Conservation (phyloP, 495 filamentous ascomycete species). For the Penicillium pulvis region DNA sequence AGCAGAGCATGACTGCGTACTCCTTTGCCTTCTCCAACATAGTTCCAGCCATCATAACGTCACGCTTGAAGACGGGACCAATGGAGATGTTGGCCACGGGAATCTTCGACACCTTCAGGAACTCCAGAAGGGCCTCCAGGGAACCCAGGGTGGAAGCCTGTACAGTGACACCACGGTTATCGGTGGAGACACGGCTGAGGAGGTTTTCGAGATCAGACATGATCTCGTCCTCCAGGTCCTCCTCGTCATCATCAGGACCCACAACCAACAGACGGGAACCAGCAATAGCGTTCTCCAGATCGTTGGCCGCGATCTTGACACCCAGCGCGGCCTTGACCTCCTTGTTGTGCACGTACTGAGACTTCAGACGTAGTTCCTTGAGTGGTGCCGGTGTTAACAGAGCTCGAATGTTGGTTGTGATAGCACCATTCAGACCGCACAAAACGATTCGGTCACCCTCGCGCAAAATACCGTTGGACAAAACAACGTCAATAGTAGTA, state of each 20-base stretch:
- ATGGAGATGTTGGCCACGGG: constrained; percentile 97
- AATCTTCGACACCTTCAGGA: constrained; percentile 91
- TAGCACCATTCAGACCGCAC: constrained; percentile 92
- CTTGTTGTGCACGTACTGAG: constrained; percentile 96
- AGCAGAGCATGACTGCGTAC: constrained; percentile 98
- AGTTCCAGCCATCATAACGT: constrained; percentile 92
- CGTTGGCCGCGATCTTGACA: constrained; percentile 98
- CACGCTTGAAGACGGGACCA: constrained; percentile 96
- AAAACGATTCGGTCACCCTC: constrained; percentile 95
- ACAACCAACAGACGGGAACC: constrained; percentile 93
- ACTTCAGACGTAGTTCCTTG: constrained; percentile 92
- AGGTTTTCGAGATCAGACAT: constrained; percentile 93
- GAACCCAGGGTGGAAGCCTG: constrained; percentile 98
- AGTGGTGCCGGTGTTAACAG: constrained; percentile 91
- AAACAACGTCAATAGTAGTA: constrained; percentile 97
- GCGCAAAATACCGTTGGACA: constrained; percentile 92
- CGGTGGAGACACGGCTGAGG: constrained; percentile 83
- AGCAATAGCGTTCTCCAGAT: constrained; percentile 94
- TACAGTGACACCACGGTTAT: constrained; percentile 91
- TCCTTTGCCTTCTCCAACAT: constrained; percentile 98
- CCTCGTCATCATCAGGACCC: constrained; percentile 93
- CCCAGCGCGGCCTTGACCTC: constrained; percentile 97
- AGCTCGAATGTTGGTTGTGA: constrained; percentile 94
- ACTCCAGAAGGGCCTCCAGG: constrained; percentile 94
- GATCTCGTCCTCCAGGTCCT: constrained; percentile 94